Percentiles rank a stretch among this genome's conserved stretches.
Evolutionary conservation across 495 filamentous ascomycete genomes (phyloP).

Genomic region (Annulohypoxylon nitens): DNA sequence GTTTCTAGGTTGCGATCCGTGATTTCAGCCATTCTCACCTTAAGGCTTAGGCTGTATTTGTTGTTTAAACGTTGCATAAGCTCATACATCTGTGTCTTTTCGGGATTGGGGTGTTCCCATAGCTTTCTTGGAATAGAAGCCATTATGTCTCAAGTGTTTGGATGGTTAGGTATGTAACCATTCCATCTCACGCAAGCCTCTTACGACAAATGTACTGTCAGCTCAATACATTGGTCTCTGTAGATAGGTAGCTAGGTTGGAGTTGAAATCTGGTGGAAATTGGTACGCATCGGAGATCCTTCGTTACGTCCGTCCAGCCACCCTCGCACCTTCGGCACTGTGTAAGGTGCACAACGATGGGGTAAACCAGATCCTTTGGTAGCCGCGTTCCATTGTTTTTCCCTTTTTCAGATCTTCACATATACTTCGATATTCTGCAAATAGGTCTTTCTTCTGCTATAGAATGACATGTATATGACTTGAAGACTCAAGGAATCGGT

Average conservation of each 20-base stretch:
- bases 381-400: neutral
- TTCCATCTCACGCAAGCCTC: neutral
- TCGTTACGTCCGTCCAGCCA: neutral
- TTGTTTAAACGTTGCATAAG: conserved; percentile 65
- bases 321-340: conserved; percentile 9
- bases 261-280: neutral
- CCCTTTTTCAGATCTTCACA: neutral
- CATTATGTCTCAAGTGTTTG: conserved; percentile 20
- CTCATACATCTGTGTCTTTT: conserved; percentile 64
- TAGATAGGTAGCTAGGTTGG: neutral
- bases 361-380: neutral
- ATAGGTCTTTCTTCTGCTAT: neutral
- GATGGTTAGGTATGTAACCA: neutral
- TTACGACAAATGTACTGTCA: conserved; percentile 5
- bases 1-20: neutral
- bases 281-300: conserved; percentile 3
- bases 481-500: too few species aligned
- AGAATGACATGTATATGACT: neutral
- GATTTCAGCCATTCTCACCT: conserved; percentile 50
- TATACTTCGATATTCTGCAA: neutral
- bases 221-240: neutral
- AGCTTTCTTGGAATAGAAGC: conserved; percentile 61
- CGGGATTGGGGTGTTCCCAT: conserved; percentile 69
- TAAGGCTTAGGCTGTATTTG: conserved; percentile 56
- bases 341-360: conserved; percentile 10